Evolutionary conservation across 495 filamentous ascomycete species (phyloP).

Genomic region (Neurospora cerealis): DNA sequence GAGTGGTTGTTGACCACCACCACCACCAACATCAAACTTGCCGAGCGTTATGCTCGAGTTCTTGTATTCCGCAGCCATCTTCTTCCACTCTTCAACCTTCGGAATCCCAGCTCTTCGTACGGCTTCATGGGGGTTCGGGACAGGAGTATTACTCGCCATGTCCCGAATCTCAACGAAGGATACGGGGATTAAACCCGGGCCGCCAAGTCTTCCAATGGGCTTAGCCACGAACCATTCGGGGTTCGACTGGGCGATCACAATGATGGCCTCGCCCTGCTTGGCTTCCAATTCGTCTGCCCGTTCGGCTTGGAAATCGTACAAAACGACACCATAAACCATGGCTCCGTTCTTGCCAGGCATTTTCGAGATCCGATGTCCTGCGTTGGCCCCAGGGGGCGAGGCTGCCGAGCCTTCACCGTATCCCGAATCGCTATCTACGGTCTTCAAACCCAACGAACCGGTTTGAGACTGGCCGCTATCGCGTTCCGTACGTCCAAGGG

Average conservation of each 20-base stretch:
- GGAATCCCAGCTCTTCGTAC: conserved; percentile 86
- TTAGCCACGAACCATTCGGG: conserved; percentile 99
- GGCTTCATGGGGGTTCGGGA: conserved; percentile 75
- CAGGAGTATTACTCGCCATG: conserved; percentile 77
- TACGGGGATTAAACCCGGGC: conserved; percentile 90
- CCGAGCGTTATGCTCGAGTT: conserved; percentile 95
- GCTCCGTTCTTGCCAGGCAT: conserved; percentile 57
- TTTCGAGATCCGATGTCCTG: conserved; percentile 37
- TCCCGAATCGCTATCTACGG: conserved; percentile 63
- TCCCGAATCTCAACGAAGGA: conserved; percentile 95
- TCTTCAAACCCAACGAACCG: conserved; percentile 26
- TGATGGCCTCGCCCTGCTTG: conserved; percentile 89
- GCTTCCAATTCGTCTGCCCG: conserved; percentile 92
- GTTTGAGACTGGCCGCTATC: conserved; percentile 72
- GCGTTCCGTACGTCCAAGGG: conserved; percentile 80
- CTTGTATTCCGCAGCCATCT: conserved; percentile 98
- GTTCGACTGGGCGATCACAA: conserved; percentile 98
- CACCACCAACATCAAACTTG: conserved; percentile 59
- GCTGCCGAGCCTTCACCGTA: conserved; percentile 54
- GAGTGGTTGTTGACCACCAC: conserved; percentile 35
- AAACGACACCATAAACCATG: conserved; percentile 92
- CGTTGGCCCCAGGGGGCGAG: conserved; percentile 27
- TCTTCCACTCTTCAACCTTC: conserved; percentile 99
- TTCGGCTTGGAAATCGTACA: conserved; percentile 95
- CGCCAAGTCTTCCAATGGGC: conserved; percentile 87